Evolutionary conservation across 2,329 filamentous ascomycete species (phyloP), one percentile per base, ranked within the genome.

Genomic region (Tolypocladium amazonense): DNA sequence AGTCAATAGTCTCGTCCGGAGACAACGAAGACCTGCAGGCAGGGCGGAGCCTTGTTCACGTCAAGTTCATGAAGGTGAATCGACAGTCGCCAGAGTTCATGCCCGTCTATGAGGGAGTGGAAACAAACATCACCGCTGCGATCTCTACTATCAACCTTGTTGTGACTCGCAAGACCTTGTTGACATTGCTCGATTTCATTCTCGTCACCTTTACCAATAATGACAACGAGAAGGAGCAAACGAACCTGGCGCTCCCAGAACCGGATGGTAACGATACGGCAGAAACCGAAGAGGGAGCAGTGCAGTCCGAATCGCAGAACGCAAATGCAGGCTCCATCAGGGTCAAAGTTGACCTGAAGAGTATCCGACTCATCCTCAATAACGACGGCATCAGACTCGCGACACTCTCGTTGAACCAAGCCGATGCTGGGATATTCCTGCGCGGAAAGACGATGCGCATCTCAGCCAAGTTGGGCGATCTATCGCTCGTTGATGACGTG

Each of bases 101-200:
- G 80, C 85, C 88, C 1, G 88, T 91, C 2, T 97, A 96, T 66
- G 92, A 97, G 68, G 92, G 92, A 1, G 88, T 97, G 59, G 92
- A 95, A 63, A 97, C 89, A 35, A 97, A 99, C 67, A 82, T 99
- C 53, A 91, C 95, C 62, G 88, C 94, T 1, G 86, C 87, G 0
- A 87, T 99, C 15, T 97, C 94, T 0, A 99, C 94, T 0, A 96
- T 99, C 76, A 97, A 97, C 70, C 74, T 99, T 27, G 86, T 99
- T 39, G 92, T 99, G 11, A 99, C 95, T 0, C 82, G 95, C 64
- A 93, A 89, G 73, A 99, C 95, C 0, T 77, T 99, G 3, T 79
- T 99, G 58, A 99, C 93, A 0, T 77, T 99, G 0, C 76, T 99
- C 52, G 94, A 99, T 71, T 99, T 99, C 68, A 87, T 97, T 39